phyloP scores from a whole-genome alignment of 2,329 filamentous ascomycete species.

The Incumbomyces delicatus region DNA sequence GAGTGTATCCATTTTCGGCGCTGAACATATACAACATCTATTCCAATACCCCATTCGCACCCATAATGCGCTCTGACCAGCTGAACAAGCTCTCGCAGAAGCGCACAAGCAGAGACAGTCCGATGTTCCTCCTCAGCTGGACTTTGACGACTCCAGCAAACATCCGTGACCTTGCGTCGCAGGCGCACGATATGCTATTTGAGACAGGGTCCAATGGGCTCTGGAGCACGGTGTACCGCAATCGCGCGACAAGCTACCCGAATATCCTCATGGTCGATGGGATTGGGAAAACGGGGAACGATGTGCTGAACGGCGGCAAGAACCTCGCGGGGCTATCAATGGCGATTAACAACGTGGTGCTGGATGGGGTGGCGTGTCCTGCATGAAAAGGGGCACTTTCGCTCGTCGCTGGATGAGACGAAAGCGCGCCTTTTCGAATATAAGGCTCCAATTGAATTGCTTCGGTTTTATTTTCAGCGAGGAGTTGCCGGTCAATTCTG shows the following conservation, averaged over 20 bases:
- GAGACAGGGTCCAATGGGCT: constrained; percentile 1
- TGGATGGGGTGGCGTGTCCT: constrained; percentile 1
- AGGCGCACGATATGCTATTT: constrained; percentile 3
- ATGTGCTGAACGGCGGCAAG: not conserved
- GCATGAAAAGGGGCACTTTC: not conserved
- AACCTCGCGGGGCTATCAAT: constrained; percentile 8
- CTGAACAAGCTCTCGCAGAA: constrained; percentile 24
- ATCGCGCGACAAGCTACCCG: constrained; percentile 10
- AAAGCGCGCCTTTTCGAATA: too few relatives aligned
- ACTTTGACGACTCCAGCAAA: constrained; percentile 11
- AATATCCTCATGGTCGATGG: constrained; percentile 5
- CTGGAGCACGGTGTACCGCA: constrained; percentile 8
- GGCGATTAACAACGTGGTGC: constrained; percentile 9
- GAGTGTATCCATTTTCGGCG: constrained; percentile 26
- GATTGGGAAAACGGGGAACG: not conserved
- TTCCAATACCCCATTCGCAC: constrained; percentile 25
- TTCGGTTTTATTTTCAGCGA: too few relatives aligned
- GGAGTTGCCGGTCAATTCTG: too few relatives aligned
- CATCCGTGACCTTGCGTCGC: not conserved
- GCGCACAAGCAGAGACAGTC: constrained; percentile 7
- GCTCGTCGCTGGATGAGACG: too few relatives aligned
- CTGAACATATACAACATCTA: constrained; percentile 27
- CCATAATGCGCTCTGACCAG: constrained; percentile 28
- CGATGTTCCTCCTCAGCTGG: constrained; percentile 15
- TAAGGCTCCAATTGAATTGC: too few relatives aligned